These are phyloP conservation scores for Leccinum subgranulosum DNA, from an alignment of 768 basidiomycete species.

Conservation along the genomic window DNA sequence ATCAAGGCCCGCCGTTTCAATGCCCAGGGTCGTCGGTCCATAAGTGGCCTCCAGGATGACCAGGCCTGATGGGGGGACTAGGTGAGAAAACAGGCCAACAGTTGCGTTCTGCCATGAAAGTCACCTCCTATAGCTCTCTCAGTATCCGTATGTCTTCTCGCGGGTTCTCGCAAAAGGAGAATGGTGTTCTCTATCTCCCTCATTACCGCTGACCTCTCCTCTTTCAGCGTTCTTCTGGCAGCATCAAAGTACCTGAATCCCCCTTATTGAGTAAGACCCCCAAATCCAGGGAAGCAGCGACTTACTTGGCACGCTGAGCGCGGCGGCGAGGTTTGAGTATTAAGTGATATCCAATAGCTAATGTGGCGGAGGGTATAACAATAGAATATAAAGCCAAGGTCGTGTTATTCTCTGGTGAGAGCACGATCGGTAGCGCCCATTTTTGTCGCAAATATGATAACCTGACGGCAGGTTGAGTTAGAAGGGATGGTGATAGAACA, in stretches of 20 bases:
- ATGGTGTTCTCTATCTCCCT: constrained; percentile 63
- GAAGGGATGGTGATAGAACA: constrained; percentile 9
- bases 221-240: constrained; percentile 57
- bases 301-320: constrained; percentile 51
- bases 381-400: constrained; percentile 47
- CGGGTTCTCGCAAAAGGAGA: constrained; percentile 63
- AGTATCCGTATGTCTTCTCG: constrained; percentile 55
- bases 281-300: constrained; percentile 8
- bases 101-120: constrained; percentile 10
- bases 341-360: constrained; percentile 54
- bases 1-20: constrained; percentile 50
- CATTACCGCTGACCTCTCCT: constrained; percentile 60
- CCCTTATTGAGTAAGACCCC: constrained; percentile 14
- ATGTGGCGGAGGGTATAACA: constrained; percentile 53
- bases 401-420: constrained; percentile 50
- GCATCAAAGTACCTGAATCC: constrained; percentile 59
- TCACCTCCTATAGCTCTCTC: constrained; percentile 70
- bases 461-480: constrained; percentile 33
- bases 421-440: constrained; percentile 53
- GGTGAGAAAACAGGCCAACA: constrained; percentile 14
- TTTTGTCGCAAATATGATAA: constrained; percentile 55
- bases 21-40: constrained; percentile 51
- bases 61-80: constrained; percentile 47
- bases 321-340: constrained; percentile 54
- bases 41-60: constrained; percentile 76